Base-by-base conservation (phyloP, 768 basidiomycete species). In the Lactarius quietus region DNA sequence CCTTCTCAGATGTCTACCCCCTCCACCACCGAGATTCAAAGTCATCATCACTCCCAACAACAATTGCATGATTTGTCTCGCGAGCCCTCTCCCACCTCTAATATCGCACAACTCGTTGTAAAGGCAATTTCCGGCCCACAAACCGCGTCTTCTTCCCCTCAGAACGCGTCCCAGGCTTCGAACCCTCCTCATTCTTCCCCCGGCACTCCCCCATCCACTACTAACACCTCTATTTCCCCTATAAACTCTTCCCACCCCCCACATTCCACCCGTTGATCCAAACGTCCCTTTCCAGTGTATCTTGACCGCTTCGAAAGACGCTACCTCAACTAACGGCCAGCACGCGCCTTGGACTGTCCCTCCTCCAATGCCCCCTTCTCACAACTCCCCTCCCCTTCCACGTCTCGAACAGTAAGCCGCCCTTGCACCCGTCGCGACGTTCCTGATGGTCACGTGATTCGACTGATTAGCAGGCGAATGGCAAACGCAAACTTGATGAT, bases 401-500 rank as follows among this genome's bases (percentile, higher is more conserved):
- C n/a, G 31, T 51, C 53, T 53, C 67, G 52, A 66, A 67, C 60
- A 23, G 66, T 68, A 66, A 63, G 69, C 54, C 59, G 23, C 41
- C 57, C 45, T 18, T 23, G 31, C n/a, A 59, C 23, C 48, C 23
- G 26, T 59, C 59, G 39, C 51, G 48, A 55, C 43, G 17, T 9
- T 29, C 43, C 45, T 55, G 18, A 57, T 55, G 33, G 31, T 69
- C 71, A 72, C 57, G 59, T 70, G 66, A 68, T 31, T 29, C 58
- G 35, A 68, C 70, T 68, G 8, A 33, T 43, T 33, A 54, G 31
- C 72, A 77, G 62, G 72, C 59, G 41, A 79, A 82, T 38, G 80
- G 81, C 48, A 93, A 93, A 76, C 90, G 91, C 68, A 92, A 92
- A 75, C 79, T 90, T 26, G 90, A 92, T 43, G 76, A 80, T 57